Conservation (phyloP, 305 asterid species). For the Fraxinus sp. region DNA sequence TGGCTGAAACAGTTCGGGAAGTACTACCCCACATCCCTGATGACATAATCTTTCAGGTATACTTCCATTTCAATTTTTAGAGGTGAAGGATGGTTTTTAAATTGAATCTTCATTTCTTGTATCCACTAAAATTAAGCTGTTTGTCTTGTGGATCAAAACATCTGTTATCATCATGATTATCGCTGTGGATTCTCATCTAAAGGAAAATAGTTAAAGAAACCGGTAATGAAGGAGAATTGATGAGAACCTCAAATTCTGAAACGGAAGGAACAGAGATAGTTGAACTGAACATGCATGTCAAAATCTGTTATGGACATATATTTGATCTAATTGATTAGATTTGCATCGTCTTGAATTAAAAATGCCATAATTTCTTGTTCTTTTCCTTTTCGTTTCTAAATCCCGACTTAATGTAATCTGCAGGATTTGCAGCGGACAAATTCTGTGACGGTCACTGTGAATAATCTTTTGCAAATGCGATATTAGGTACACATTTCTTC, state of each 20-base stretch:
- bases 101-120: background rate
- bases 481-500: background rate
- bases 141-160: background rate
- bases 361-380: background rate
- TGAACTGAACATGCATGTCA: background rate
- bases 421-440: background rate
- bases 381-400: background rate
- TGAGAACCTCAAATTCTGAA: background rate
- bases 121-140: background rate
- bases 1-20: slow-evolving; percentile 82
- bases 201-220: background rate
- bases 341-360: background rate
- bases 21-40: slow-evolving; percentile 79
- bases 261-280: background rate
- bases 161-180: background rate
- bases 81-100: background rate
- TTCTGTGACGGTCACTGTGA: background rate
- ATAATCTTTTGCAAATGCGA: background rate
- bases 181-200: background rate
- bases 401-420: background rate
- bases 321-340: background rate
- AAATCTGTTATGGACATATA: background rate
- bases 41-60: slow-evolving; percentile 74
- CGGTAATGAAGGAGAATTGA: background rate
- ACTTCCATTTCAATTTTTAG: background rate